Evolutionary conservation across 73 alveolate species (phyloP).

Genomic region (Paramecium sonneborni): DNA sequence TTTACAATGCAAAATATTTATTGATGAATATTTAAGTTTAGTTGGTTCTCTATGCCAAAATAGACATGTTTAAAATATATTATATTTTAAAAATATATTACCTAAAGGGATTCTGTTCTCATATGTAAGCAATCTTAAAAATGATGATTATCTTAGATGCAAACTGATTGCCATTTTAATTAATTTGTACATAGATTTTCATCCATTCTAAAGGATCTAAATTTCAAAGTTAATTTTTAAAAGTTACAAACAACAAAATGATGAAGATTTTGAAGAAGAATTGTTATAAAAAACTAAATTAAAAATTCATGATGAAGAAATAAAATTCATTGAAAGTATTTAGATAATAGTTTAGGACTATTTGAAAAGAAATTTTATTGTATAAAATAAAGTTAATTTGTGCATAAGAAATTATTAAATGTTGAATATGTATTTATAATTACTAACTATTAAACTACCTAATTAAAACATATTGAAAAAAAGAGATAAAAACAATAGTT

Average conservation of each 20-base stretch:
- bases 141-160: conserved; percentile 30
- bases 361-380: background rate
- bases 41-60: background rate
- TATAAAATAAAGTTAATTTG: conserved; percentile 3
- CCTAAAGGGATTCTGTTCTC: background rate
- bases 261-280: background rate
- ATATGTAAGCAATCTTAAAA: background rate
- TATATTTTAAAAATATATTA: background rate
- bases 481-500: background rate
- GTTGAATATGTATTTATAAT: background rate
- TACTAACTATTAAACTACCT: background rate
- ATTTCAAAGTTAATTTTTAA: background rate
- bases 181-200: conserved; percentile 1
- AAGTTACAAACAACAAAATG: background rate
- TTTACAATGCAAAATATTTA: background rate
- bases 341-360: background rate
- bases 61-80: background rate
- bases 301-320: background rate
- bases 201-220: background rate
- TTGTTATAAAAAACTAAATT: background rate
- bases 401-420: background rate
- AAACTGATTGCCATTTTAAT: background rate
- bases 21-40: background rate
- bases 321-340: background rate
- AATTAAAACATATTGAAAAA: background rate